Base-by-base conservation (phyloP, 2,329 filamentous ascomycete genomes). In the Leptoxyphium fumago region DNA sequence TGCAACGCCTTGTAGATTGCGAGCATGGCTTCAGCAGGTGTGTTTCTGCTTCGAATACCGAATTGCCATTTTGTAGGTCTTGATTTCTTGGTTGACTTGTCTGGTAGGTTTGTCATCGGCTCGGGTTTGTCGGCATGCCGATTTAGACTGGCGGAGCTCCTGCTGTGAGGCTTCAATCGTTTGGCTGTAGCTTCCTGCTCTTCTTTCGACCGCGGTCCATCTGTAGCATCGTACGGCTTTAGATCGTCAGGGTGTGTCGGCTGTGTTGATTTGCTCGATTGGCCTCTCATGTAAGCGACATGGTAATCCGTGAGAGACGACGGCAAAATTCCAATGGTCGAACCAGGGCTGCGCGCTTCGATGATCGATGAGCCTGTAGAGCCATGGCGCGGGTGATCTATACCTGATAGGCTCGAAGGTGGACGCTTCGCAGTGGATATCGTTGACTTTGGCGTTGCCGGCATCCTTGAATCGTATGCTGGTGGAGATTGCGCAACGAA, bases 31-130 rank as follows among this genome's bases (percentile, higher is more conserved):
- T 98, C 91, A 55, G 88, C 86, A 0, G 91, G 91, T 45, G 86
- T 83, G 57, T 96, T 98, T 41, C 91, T 79, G 39, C 86, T 94
- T 32, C 91, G 78, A 48, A 98, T 98, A 45, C 91, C 91, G 60
- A 98, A 98, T 61, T 98, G 91, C 91, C 91, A 98, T 52, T 89
- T 85, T 13, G 88, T 84, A 1, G 83, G 83, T 57, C 84, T 87
- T 5, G 72, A 66, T 61, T 84, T 87, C 67, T 84, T 86, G 28
- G 42, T 40, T 40, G 42, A 46, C 46, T 49, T 58, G 14, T 60
- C 53, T 2, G 78, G 76, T 28, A 73, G 53, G n/a, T 66, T 64
- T 2, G 74, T 73, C 65, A 74, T 69, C 7, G 62, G 68, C 53
- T 73, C 74, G 4, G 70, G 76, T 39, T 70, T 72, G 52, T 54